A percentile compares a stretch with the other conserved stretches of the same genome.
These are phyloP conservation scores for Blastobotrys parvus DNA, from an alignment of 805 yeast genomes.

Conservation along the genomic window DNA sequence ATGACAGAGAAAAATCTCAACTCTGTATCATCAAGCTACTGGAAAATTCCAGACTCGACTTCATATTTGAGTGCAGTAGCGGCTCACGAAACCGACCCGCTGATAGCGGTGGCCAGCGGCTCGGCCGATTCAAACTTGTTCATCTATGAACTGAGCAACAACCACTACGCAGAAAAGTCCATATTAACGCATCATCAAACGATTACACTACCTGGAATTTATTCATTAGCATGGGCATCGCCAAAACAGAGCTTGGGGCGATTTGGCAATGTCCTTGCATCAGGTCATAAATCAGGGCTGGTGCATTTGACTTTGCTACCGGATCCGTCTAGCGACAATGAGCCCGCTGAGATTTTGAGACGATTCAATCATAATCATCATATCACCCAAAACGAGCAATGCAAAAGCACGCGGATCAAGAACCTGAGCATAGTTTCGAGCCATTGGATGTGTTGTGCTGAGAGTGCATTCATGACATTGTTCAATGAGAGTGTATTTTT, in stretches of 20 bases:
- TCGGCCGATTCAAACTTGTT: slow-evolving; percentile 39
- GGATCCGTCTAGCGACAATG: slow-evolving; percentile 35
- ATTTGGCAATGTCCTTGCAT: slow-evolving; percentile 40
- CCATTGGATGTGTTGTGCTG: slow-evolving; percentile 37
- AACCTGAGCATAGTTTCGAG: slow-evolving; percentile 32
- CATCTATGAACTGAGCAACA: slow-evolving; percentile 38
- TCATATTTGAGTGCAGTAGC: slow-evolving; percentile 30
- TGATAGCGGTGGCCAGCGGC: slow-evolving; percentile 51
- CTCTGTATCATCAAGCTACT: slow-evolving; percentile 23
- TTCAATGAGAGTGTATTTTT: slow-evolving; percentile 64
- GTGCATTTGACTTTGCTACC: slow-evolving; percentile 70
- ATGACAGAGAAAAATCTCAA: too few relatives aligned
- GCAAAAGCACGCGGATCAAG: slow-evolving; percentile 25
- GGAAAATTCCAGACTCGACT: slow-evolving; percentile 31
- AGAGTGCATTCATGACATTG: slow-evolving; percentile 46
- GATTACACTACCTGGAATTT: slow-evolving; percentile 44
- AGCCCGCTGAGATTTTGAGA: slow-evolving; percentile 63
- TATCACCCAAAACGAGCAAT: slow-evolving; percentile 25
- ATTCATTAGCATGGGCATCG: slow-evolving; percentile 37
- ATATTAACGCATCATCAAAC: slow-evolving; percentile 52
- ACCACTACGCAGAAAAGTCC: neutral
- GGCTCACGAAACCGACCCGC: slow-evolving; percentile 29
- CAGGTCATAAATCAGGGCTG: slow-evolving; percentile 72
- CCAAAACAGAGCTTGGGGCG: slow-evolving; percentile 26
- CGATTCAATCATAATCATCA: slow-evolving; percentile 74